Percentiles rank a stretch among this genome's conserved stretches.
These are phyloP conservation scores for Hansenula lynferdii DNA, from an alignment of 1,139 yeast genomes.

Conservation along the genomic window DNA sequence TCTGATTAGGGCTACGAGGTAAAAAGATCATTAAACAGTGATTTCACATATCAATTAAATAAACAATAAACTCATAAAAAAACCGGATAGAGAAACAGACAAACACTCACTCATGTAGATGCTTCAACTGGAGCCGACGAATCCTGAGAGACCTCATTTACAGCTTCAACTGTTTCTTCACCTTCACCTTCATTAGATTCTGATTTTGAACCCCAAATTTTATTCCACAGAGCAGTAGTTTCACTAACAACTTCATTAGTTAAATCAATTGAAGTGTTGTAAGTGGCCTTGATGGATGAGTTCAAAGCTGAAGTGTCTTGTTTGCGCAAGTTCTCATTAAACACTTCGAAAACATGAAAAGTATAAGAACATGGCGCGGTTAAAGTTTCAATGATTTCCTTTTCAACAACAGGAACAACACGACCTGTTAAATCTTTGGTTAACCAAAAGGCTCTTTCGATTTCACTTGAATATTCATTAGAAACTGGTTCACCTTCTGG, in stretches of 20 bases:
- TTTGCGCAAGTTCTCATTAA: constrained; percentile 27
- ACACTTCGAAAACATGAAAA: constrained; percentile 26
- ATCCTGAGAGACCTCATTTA: too few relatives aligned
- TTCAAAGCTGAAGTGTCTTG: constrained; percentile 21
- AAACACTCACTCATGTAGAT: too few relatives aligned
- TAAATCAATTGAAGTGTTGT: constrained; percentile 18
- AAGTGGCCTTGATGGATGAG: constrained; percentile 26
- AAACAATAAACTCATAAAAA: too few relatives aligned
- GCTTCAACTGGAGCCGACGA: too few relatives aligned
- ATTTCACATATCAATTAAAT: too few relatives aligned
- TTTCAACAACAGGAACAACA: constrained; percentile 23
- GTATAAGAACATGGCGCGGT: constrained; percentile 26
- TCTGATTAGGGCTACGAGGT: too few relatives aligned
- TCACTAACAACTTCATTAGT: constrained; percentile 17
- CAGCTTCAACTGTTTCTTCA: too few relatives aligned
- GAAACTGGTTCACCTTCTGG: constrained; percentile 45
- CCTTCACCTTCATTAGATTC: too few relatives aligned
- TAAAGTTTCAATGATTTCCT: constrained; percentile 16
- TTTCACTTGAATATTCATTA: constrained; percentile 45
- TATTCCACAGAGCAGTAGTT: constrained; percentile 8
- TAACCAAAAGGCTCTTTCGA: constrained; percentile 43
- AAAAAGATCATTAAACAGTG: too few relatives aligned
- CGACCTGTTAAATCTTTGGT: constrained; percentile 34
- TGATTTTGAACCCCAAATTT: constrained; percentile 2
- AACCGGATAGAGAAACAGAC: too few relatives aligned